Conservation (phyloP, 805 yeast species). For the Zygosaccharomyces lentus region DNA sequence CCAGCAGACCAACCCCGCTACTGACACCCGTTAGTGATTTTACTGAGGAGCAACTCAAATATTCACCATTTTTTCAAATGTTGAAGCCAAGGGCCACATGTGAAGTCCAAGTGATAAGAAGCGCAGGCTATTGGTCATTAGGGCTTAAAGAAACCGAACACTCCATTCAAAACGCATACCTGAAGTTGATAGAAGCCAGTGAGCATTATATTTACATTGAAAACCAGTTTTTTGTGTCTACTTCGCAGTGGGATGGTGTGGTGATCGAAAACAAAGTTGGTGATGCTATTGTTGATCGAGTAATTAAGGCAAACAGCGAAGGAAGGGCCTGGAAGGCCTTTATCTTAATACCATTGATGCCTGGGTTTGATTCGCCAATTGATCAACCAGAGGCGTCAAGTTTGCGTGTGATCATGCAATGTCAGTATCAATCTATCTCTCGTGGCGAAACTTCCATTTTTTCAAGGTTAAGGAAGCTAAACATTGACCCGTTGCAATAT, state of each 20-base stretch:
- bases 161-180: constrained; percentile 88
- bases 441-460: constrained; percentile 86
- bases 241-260: constrained; percentile 81
- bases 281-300: constrained; percentile 96
- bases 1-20: constrained; percentile 89
- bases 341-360: constrained; percentile 91
- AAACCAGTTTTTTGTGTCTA: constrained; percentile 89
- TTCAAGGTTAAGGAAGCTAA: constrained; percentile 70
- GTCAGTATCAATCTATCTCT: constrained; percentile 90
- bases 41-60: constrained; percentile 62
- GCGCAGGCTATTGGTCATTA: constrained; percentile 89
- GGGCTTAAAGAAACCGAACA: constrained; percentile 82
- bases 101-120: constrained; percentile 84
- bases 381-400: constrained; percentile 92
- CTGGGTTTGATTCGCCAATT: constrained; percentile 92
- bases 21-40: constrained; percentile 90
- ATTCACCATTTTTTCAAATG: constrained; percentile 40
- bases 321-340: constrained; percentile 83
- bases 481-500: constrained; percentile 85
- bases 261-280: constrained; percentile 81
- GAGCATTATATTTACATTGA: constrained; percentile 93
- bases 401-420: constrained; percentile 93
- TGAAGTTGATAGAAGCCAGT: constrained; percentile 84
- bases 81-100: constrained; percentile 71
- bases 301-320: constrained; percentile 78